phyloP scores from a whole-genome alignment of 2,329 filamentous ascomycete genomes.

The Rutstroemia sydowiana region DNA sequence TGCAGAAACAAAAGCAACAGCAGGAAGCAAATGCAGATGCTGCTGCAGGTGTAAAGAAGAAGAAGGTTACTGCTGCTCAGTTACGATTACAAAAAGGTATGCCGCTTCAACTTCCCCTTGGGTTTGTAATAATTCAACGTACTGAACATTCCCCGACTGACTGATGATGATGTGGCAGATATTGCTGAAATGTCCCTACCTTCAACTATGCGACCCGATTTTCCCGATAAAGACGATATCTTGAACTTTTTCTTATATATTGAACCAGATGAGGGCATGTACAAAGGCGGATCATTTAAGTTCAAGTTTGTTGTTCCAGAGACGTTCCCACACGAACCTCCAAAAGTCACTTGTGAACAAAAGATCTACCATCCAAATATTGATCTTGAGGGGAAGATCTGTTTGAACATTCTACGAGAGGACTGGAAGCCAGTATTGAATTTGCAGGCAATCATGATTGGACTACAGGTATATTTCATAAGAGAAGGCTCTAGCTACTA shows the following conservation, averaged over 20 bases:
- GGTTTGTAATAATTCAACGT: background rate
- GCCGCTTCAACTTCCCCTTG: background rate
- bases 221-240: slow-evolving; percentile 77
- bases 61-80: slow-evolving; percentile 96
- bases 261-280: slow-evolving; percentile 79
- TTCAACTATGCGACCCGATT: slow-evolving; percentile 72
- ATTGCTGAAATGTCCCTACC: slow-evolving; percentile 74
- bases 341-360: slow-evolving; percentile 93
- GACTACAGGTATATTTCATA: slow-evolving; percentile 60
- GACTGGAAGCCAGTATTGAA: slow-evolving; percentile 99
- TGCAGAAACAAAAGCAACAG: slow-evolving; percentile 90
- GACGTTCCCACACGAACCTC: slow-evolving; percentile 94
- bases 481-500: no score
- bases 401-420: slow-evolving; percentile 91
- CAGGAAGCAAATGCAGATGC: slow-evolving; percentile 79
- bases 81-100: slow-evolving; percentile 93
- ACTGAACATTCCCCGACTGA: no score
- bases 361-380: slow-evolving; percentile 99
- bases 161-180: slow-evolving; percentile 42
- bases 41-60: slow-evolving; percentile 75
- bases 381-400: slow-evolving; percentile 94
- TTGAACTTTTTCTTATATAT: slow-evolving; percentile 78
- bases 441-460: slow-evolving; percentile 91
- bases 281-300: slow-evolving; percentile 79
- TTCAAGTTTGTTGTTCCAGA: slow-evolving; percentile 91